A percentile compares a stretch with the other conserved stretches of the same genome.
Conservation (phyloP, 805 yeast genomes). For the Kuraishia ogatae region DNA sequence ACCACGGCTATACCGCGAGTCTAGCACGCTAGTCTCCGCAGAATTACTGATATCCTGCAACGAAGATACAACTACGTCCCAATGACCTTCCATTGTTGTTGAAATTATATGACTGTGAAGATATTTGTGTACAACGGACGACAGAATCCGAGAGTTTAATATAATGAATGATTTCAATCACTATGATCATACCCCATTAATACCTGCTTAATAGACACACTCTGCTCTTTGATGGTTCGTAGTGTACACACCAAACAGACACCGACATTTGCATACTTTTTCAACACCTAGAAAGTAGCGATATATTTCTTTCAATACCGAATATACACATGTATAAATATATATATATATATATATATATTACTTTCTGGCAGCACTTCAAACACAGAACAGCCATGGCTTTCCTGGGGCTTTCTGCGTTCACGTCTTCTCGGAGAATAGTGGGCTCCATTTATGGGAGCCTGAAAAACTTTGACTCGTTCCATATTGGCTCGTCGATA, state of each 20-base stretch:
- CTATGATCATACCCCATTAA: background rate
- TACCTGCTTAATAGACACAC: background rate
- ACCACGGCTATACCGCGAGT: conserved; percentile 23
- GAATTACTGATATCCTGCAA: conserved; percentile 61
- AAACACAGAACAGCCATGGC: background rate
- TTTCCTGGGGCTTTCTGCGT: background rate
- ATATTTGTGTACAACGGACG: too few species aligned
- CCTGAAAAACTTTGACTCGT: background rate
- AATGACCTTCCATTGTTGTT: conserved; percentile 41
- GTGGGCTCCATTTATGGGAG: background rate
- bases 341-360: background rate
- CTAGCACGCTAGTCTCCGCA: conserved; percentile 46
- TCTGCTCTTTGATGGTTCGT: background rate
- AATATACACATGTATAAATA: too few species aligned
- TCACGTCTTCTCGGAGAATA: background rate
- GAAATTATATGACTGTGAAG: background rate
- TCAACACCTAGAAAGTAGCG: background rate
- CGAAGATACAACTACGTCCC: conserved; percentile 62
- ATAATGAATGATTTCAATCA: background rate
- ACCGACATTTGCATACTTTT: background rate
- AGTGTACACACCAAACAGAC: background rate
- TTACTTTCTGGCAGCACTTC: too few species aligned
- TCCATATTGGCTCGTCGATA: conserved; percentile 1
- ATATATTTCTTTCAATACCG: too few species aligned
- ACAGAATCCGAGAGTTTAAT: too few species aligned